A percentile compares a stretch with the other conserved stretches of the same genome.
These are phyloP conservation scores for Pythium plurisporium DNA, from an alignment of 352 stramenopile species.

Conservation along the genomic window DNA sequence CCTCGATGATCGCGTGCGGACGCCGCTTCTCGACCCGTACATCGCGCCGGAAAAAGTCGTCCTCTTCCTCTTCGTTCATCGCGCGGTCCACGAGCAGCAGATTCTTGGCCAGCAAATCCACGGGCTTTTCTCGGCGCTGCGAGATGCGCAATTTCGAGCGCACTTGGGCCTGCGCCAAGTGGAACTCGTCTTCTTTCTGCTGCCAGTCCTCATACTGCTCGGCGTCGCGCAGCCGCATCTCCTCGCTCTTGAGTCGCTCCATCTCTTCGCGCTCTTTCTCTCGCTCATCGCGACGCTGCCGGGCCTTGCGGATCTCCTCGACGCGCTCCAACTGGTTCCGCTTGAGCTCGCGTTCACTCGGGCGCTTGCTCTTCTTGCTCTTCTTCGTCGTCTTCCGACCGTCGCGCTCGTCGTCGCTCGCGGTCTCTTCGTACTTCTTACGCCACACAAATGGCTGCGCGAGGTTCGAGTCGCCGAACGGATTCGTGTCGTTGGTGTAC, in stretches of 20 bases:
- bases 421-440: slow-evolving; percentile 89
- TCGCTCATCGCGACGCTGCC: slow-evolving; percentile 81
- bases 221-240: slow-evolving; percentile 93
- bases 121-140: slow-evolving; percentile 92
- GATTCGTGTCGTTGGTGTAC: slow-evolving; percentile 99
- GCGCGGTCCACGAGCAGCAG: slow-evolving; percentile 91
- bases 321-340: slow-evolving; percentile 77
- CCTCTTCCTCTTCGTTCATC: slow-evolving; percentile 59
- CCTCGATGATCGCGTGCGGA: slow-evolving; percentile 67
- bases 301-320: slow-evolving; percentile 96
- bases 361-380: slow-evolving; percentile 22
- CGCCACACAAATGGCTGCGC: slow-evolving; percentile 96
- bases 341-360: slow-evolving; percentile 58
- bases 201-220: slow-evolving; percentile 98
- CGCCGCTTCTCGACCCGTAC: slow-evolving; percentile 81
- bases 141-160: slow-evolving; percentile 84
- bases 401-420: slow-evolving; percentile 7
- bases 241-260: slow-evolving; percentile 93
- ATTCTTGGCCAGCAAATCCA: slow-evolving; percentile 98
- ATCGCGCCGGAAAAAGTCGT: slow-evolving; percentile 58
- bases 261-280: slow-evolving; percentile 94
- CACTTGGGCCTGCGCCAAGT: slow-evolving; percentile 91
- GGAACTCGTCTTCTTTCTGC: slow-evolving; percentile 97
- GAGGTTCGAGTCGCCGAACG: slow-evolving; percentile 97
- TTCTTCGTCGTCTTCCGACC: slow-evolving; percentile 11